phyloP scores from a whole-genome alignment of 2,329 filamentous ascomycete species.

The Colletotrichum lupini region DNA sequence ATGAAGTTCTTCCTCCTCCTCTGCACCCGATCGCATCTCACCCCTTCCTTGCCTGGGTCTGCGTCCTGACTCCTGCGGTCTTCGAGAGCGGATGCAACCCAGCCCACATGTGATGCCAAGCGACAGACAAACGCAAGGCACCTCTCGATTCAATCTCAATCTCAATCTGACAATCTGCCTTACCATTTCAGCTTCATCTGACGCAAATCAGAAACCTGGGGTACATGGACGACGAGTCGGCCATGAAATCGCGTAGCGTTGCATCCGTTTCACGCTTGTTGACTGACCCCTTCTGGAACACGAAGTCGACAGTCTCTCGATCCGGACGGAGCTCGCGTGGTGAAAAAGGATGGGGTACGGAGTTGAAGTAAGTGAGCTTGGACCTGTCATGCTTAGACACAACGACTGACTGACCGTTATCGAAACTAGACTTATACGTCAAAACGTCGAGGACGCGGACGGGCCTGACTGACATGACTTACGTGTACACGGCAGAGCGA shows the following conservation, averaged over 20 bases:
- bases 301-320: neutral
- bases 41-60: too few species aligned
- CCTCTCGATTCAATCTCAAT: neutral
- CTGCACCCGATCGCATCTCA: neutral
- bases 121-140: neutral
- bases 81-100: neutral
- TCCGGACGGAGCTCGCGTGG: neutral
- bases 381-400: neutral
- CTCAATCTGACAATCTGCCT: neutral
- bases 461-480: neutral
- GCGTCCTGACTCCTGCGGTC: neutral
- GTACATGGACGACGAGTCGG: neutral
- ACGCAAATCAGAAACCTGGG: neutral
- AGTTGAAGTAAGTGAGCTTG: neutral
- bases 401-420: neutral
- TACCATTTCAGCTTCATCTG: neutral
- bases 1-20: neutral
- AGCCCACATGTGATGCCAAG: neutral
- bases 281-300: conserved; percentile 17
- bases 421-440: neutral
- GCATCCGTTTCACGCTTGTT: conserved; percentile 29
- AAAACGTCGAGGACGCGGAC: conserved; percentile 7
- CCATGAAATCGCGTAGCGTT: neutral
- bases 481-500: conserved; percentile 8
- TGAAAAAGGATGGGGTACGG: neutral